A percentile compares a stretch with the other conserved stretches of the same genome.
phyloP scores from a whole-genome alignment of 768 basidiomycete genomes.

The Roridomyces roridus region DNA sequence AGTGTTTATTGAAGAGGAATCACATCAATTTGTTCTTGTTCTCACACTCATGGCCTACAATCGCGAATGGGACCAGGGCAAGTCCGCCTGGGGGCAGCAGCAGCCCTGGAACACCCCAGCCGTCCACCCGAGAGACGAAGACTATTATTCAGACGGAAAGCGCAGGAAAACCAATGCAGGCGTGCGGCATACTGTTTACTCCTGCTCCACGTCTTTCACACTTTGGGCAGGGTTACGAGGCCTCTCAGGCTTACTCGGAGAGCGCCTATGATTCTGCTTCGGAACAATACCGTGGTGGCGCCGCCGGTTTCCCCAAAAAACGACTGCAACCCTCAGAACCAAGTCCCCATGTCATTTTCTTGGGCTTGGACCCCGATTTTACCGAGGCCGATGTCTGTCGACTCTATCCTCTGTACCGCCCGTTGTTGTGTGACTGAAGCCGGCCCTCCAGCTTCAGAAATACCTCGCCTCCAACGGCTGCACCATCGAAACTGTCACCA shows the following conservation, averaged over 20 bases:
- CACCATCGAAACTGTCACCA: conserved; percentile 86
- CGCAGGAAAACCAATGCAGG: conserved; percentile 82
- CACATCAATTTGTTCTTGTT: conserved; percentile 37
- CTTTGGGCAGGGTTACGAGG: conserved; percentile 55
- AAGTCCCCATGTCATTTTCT: conserved; percentile 93
- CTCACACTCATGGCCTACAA: conserved; percentile 68
- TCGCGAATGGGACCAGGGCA: conserved; percentile 89
- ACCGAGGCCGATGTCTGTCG: conserved; percentile 90
- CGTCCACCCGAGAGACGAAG: conserved; percentile 69
- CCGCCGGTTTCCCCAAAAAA: conserved; percentile 64
- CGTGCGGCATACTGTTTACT: conserved; percentile 46
- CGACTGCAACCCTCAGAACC: conserved; percentile 84
- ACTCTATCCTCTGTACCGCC: conserved; percentile 37
- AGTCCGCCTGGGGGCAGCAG: conserved; percentile 61
- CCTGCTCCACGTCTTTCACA: conserved; percentile 9
- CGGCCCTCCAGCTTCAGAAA: conserved; percentile 71
- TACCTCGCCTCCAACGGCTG: conserved; percentile 76
- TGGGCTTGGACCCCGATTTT: conserved; percentile 91
- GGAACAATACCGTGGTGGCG: conserved; percentile 59
- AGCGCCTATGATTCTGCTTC: conserved; percentile 32
- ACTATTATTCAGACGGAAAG: conserved; percentile 73
- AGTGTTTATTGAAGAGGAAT: conserved; percentile 48
- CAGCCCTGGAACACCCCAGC: conserved; percentile 47
- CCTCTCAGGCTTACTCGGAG: conserved; percentile 55
- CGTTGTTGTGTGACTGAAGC: conserved; percentile 41